A percentile compares a stretch with the other conserved stretches of the same genome.
Conservation (phyloP, 768 basidiomycete species). For the Mycena crocata region DNA sequence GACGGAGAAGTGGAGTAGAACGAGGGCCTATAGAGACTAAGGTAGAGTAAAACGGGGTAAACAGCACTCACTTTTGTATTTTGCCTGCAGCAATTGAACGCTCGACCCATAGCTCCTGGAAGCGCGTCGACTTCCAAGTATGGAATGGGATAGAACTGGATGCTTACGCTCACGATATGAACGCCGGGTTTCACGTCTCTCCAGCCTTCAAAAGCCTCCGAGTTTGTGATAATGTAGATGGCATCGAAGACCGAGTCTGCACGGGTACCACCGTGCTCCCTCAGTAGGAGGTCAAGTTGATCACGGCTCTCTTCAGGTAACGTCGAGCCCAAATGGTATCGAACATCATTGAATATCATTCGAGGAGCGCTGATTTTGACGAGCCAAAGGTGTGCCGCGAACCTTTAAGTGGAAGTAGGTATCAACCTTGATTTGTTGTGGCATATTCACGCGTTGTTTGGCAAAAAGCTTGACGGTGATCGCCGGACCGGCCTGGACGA, state of each 20-base stretch:
- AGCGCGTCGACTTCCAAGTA: no score
- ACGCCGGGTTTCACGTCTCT: conserved; percentile 51
- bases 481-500: no score
- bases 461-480: no score
- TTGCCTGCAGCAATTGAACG: conserved; percentile 69
- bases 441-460: conserved; percentile 14
- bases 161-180: conserved; percentile 31
- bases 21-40: neutral
- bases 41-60: no score
- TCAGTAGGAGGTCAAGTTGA: conserved; percentile 48
- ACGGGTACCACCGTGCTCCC: conserved; percentile 47
- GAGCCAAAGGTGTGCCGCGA: no score
- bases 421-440: neutral
- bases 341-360: conserved; percentile 47
- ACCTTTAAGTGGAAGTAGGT: no score
- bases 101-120: conserved; percentile 76
- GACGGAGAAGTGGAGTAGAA: no score
- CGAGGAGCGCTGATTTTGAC: no score
- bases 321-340: conserved; percentile 52
- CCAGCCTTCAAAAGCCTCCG: conserved; percentile 67
- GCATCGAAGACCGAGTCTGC: conserved; percentile 40
- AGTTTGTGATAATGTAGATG: conserved; percentile 70
- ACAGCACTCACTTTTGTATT: conserved; percentile 65
- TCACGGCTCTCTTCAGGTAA: conserved; percentile 42
- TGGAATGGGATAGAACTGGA: neutral